A percentile compares a stretch with the other conserved stretches of the same genome.
Evolutionary conservation across 148 eudicot species (phyloP).

Genomic region (Dysphania ambrosioides): DNA sequence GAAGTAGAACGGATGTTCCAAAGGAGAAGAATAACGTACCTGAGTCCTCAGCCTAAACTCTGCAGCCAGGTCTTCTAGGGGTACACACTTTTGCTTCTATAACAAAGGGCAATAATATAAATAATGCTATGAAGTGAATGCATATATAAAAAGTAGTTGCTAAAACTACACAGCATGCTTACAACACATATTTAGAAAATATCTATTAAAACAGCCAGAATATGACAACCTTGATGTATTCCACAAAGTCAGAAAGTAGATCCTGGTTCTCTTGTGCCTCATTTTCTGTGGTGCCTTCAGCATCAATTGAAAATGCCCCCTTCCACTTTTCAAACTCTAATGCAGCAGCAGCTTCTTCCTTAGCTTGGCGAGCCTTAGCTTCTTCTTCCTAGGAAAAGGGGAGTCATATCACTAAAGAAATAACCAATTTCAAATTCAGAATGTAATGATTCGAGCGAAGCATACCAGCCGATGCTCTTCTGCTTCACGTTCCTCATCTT

Average conservation of each 20-base stretch:
- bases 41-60: constrained; percentile 94
- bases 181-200: not conserved
- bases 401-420: constrained; percentile 10
- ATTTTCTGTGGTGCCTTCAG: constrained; percentile 92
- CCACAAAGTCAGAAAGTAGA: constrained; percentile 86
- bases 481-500: constrained; percentile 94
- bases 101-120: constrained; percentile 12
- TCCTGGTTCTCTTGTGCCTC: constrained; percentile 87
- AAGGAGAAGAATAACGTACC: constrained; percentile 31
- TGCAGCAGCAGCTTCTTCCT: constrained; percentile 93
- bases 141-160: not conserved
- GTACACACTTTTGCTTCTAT: constrained; percentile 94
- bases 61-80: constrained; percentile 95
- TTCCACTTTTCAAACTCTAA: constrained; percentile 95
- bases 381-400: constrained; percentile 79
- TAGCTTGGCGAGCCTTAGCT: constrained; percentile 82
- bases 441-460: constrained; percentile 11
- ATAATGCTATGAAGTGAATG: constrained; percentile 2
- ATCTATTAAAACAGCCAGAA: not conserved
- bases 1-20: not conserved
- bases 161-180: not conserved
- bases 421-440: not conserved
- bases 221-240: constrained; percentile 73
- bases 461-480: constrained; percentile 70
- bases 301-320: constrained; percentile 93